Conservation (phyloP, 495 filamentous ascomycete genomes). For the Talaromyces adpressus region DNA sequence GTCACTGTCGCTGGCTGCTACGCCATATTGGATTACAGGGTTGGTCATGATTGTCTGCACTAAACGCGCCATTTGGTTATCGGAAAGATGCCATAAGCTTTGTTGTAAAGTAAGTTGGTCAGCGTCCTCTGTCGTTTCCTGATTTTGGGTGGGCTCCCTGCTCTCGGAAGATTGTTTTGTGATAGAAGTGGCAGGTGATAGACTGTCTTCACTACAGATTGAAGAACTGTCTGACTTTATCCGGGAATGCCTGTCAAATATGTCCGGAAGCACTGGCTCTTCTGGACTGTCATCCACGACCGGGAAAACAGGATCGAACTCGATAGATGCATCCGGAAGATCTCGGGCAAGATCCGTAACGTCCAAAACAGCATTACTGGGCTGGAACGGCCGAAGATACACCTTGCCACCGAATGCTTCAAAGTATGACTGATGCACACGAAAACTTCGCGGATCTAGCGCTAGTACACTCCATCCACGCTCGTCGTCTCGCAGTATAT, state of each 20-base stretch:
- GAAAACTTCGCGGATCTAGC: conserved; percentile 42
- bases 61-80: not conserved
- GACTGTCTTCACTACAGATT: not conserved
- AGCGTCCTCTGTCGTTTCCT: not conserved
- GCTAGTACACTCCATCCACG: conserved; percentile 46
- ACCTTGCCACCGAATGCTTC: conserved; percentile 42
- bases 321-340: conserved; percentile 22
- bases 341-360: conserved; percentile 19
- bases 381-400: conserved; percentile 12
- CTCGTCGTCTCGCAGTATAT: conserved; percentile 15
- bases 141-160: not conserved
- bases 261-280: conserved; percentile 19
- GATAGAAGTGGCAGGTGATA: not conserved
- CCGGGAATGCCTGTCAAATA: conserved; percentile 23
- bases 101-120: not conserved
- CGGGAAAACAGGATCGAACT: conserved; percentile 22
- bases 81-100: not conserved
- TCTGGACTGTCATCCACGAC: conserved; percentile 14
- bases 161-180: not conserved
- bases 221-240: conserved; percentile 8
- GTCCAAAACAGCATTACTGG: conserved; percentile 20
- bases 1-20: not conserved
- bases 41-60: not conserved
- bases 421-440: conserved; percentile 18
- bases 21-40: not conserved